Evolutionary conservation across 2,329 filamentous ascomycete species (phyloP).

Genomic region (Zasmidium angulare): DNA sequence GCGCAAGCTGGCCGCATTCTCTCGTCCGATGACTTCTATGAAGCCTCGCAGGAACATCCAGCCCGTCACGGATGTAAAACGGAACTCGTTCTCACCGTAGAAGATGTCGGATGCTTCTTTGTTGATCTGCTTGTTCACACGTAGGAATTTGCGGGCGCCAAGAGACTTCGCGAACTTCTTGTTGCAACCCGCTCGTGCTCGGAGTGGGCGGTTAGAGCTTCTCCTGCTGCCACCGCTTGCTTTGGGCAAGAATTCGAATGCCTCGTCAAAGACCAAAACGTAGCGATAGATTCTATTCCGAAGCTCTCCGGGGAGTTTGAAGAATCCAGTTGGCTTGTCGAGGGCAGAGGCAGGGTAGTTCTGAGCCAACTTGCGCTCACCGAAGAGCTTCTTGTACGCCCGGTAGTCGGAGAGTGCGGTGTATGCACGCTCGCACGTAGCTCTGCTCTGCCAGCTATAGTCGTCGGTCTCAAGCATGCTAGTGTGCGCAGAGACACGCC

Average conservation of each 20-base stretch:
- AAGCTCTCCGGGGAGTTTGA: constrained; percentile 13
- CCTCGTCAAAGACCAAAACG: not conserved
- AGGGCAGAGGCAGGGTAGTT: constrained; percentile 1
- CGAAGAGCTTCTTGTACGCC: not conserved
- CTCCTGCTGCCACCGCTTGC: not conserved
- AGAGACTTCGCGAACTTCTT: not conserved
- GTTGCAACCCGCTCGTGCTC: not conserved
- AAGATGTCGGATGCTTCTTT: constrained; percentile 43
- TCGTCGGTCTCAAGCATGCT: not conserved
- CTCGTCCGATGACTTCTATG: not conserved
- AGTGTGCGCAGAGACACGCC: not conserved
- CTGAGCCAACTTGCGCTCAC: not conserved
- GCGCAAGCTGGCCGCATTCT: not conserved
- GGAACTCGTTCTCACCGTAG: constrained; percentile 48
- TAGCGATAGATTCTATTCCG: constrained; percentile 10
- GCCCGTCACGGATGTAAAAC: constrained; percentile 9
- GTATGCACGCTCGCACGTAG: not conserved
- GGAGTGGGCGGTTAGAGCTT: not conserved
- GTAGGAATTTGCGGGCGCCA: constrained; percentile 4
- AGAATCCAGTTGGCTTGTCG: not conserved
- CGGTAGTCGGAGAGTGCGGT: not conserved
- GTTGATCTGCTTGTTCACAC: constrained; percentile 30
- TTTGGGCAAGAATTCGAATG: constrained; percentile 8
- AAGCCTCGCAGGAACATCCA: constrained; percentile 1
- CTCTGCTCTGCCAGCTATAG: not conserved